Conservation (phyloP, 257 asterid genomes). For the Solanum arcanum region DNA sequence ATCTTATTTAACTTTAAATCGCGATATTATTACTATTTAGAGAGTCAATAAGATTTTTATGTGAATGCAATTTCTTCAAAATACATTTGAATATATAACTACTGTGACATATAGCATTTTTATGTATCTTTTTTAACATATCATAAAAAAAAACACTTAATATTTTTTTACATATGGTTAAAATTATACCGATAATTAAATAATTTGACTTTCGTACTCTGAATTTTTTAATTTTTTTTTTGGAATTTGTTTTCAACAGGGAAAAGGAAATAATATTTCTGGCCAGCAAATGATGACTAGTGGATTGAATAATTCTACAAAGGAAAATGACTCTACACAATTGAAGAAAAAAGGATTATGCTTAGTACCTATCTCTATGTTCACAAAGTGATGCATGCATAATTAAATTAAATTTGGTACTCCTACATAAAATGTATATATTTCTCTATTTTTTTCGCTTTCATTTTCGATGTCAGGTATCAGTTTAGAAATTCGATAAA, state of each 20-base stretch:
- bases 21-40: neutral
- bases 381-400: neutral
- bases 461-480: neutral
- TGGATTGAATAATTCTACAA: constrained; percentile 5
- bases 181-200: neutral
- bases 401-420: neutral
- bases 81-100: neutral
- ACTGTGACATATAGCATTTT: neutral
- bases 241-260: constrained; percentile 12
- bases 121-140: neutral
- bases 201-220: neutral
- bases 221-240: neutral
- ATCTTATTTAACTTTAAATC: neutral
- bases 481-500: rapidly evolving
- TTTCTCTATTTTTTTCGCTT: neutral
- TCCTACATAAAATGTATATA: neutral
- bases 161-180: neutral
- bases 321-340: constrained; percentile 11
- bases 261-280: constrained; percentile 5
- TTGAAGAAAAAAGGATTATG: constrained; percentile 29
- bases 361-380: constrained; percentile 10
- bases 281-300: constrained; percentile 6
- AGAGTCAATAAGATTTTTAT: neutral
- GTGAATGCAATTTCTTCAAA: neutral
- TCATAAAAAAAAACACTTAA: neutral